Evolutionary conservation across 2,329 filamentous ascomycete species (phyloP).

Genomic region (Cercospora beticola): DNA sequence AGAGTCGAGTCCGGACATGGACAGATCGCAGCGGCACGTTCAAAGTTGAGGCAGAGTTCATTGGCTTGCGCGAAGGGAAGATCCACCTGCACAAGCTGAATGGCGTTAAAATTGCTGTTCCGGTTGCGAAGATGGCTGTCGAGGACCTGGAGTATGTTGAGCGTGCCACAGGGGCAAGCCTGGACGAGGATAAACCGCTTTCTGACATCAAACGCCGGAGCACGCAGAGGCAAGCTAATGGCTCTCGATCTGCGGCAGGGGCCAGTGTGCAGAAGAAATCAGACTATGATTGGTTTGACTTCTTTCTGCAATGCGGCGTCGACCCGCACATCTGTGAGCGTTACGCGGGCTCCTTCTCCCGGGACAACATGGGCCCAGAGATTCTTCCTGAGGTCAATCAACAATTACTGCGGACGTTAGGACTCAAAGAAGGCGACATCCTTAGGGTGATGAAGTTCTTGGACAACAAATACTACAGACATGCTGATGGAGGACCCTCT

Average conservation of each 20-base stretch:
- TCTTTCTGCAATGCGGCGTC: slow-evolving; percentile 91
- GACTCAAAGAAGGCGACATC: slow-evolving; percentile 94
- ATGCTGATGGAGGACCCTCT: slow-evolving; percentile 42
- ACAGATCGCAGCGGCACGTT: slow-evolving; percentile 94
- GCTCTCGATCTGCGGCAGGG: slow-evolving; percentile 47
- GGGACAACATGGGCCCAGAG: slow-evolving; percentile 94
- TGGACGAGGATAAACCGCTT: slow-evolving; percentile 89
- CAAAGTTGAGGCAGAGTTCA: slow-evolving; percentile 94
- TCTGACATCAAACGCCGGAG: slow-evolving; percentile 69
- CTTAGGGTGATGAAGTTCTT: slow-evolving; percentile 89
- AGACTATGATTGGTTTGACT: slow-evolving; percentile 98
- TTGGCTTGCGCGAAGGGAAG: slow-evolving; percentile 91
- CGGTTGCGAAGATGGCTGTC: slow-evolving; percentile 90
- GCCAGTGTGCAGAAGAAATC: slow-evolving; percentile 67
- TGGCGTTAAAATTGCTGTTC: slow-evolving; percentile 96
- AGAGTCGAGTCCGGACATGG: slow-evolving; percentile 82
- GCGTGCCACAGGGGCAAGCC: slow-evolving; percentile 75
- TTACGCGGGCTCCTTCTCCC: slow-evolving; percentile 83
- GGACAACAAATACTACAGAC: slow-evolving; percentile 75
- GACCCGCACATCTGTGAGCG: slow-evolving; percentile 90
- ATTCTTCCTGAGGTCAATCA: slow-evolving; percentile 87
- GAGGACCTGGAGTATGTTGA: slow-evolving; percentile 96
- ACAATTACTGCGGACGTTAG: slow-evolving; percentile 77
- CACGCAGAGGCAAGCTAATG: slow-evolving; percentile 39
- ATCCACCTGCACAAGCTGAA: slow-evolving; percentile 98